These are phyloP conservation scores for Xylona heveae DNA, from an alignment of 495 filamentous ascomycete species.

Conservation along the genomic window DNA sequence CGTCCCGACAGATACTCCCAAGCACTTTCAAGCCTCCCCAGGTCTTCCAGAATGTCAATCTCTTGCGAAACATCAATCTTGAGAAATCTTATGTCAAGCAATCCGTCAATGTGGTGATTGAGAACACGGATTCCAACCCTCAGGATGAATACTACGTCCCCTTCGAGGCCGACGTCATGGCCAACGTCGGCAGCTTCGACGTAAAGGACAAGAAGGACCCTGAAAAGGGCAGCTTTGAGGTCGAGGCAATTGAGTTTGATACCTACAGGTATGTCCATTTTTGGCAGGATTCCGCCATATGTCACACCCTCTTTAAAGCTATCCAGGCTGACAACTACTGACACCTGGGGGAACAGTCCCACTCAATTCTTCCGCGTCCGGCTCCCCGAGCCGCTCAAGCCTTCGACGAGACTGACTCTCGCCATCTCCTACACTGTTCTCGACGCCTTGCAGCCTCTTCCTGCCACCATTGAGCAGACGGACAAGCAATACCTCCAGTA, in stretches of 20 bases:
- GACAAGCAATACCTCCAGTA: slow-evolving; percentile 77
- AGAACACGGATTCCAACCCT: slow-evolving; percentile 57
- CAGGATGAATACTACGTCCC: slow-evolving; percentile 81
- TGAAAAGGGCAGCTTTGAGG: slow-evolving; percentile 40
- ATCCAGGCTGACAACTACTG: too few species aligned
- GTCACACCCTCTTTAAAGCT: not conserved
- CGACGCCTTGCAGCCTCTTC: slow-evolving; percentile 52
- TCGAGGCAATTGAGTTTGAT: slow-evolving; percentile 43
- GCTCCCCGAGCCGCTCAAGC: slow-evolving; percentile 49
- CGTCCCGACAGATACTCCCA: slow-evolving; percentile 34
- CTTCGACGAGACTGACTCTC: slow-evolving; percentile 60
- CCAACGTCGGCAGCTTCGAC: slow-evolving; percentile 65
- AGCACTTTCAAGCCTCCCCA: slow-evolving; percentile 65
- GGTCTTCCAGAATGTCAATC: slow-evolving; percentile 77
- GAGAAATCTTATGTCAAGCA: slow-evolving; percentile 84
- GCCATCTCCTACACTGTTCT: slow-evolving; percentile 69
- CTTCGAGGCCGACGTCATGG: slow-evolving; percentile 52
- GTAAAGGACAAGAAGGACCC: slow-evolving; percentile 74
- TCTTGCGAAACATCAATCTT: slow-evolving; percentile 74
- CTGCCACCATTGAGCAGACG: slow-evolving; percentile 53
- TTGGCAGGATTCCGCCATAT: not conserved
- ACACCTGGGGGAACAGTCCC: slow-evolving; percentile 25
- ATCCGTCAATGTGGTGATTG: slow-evolving; percentile 77
- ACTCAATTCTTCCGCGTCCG: slow-evolving; percentile 70
- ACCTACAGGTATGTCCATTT: slow-evolving; percentile 27